Conservation (phyloP, 2,329 filamentous ascomycete genomes). For the Pochonia chlamydosporia region DNA sequence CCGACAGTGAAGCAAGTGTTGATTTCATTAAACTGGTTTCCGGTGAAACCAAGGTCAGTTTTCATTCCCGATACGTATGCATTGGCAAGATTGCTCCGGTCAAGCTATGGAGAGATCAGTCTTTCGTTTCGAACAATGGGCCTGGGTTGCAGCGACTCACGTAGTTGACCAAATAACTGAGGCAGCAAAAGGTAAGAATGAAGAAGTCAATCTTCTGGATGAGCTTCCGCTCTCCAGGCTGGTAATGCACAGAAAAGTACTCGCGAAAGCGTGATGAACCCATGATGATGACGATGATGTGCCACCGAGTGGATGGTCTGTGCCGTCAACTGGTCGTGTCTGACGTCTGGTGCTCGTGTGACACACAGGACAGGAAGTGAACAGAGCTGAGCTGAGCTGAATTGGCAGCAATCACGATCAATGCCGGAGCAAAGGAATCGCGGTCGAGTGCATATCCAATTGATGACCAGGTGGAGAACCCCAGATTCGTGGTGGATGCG, state of each 20-base stretch:
- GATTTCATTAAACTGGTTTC: conserved; percentile 42
- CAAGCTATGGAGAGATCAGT: conserved; percentile 13
- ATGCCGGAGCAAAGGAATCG: neutral
- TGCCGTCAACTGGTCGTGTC: too few relatives aligned
- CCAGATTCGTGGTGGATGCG: neutral
- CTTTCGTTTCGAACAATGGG: neutral
- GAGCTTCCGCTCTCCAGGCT: conserved; percentile 36
- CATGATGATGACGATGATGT: conserved; percentile 2
- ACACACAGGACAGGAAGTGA: too few relatives aligned
- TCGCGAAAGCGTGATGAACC: conserved; percentile 16
- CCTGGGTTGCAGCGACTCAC: neutral
- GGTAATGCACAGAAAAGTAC: conserved; percentile 28
- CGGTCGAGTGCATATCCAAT: neutral
- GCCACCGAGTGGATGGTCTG: too few relatives aligned
- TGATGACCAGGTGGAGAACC: neutral
- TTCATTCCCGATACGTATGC: conserved; percentile 39
- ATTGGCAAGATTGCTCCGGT: conserved; percentile 30
- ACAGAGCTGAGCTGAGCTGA: too few relatives aligned
- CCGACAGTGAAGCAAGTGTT: conserved; percentile 52
- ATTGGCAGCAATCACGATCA: neutral
- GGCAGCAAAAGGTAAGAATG: conserved; percentile 9
- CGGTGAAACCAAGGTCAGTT: conserved; percentile 43
- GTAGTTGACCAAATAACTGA: conserved; percentile 8
- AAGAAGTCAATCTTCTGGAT: conserved; percentile 51
- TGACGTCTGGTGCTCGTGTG: too few relatives aligned